These are phyloP conservation scores for Kwoniella pini DNA, from an alignment of 768 basidiomycete genomes.

Conservation along the genomic window DNA sequence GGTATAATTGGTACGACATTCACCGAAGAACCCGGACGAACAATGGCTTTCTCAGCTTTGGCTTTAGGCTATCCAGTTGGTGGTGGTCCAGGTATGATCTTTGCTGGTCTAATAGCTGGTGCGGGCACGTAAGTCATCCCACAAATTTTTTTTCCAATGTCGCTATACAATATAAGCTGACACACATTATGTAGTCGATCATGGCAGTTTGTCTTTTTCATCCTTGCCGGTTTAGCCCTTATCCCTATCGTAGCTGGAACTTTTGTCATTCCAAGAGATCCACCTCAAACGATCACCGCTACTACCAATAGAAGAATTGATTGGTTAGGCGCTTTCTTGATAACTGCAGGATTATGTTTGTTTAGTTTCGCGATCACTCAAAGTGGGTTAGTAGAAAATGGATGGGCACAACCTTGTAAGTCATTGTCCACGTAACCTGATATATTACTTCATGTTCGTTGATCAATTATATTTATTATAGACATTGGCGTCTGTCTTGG, in stretches of 20 bases:
- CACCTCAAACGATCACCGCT: constrained; percentile 61
- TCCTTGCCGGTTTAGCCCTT: constrained; percentile 63
- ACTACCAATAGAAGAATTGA: constrained; percentile 65
- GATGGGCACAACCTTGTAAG: constrained; percentile 65
- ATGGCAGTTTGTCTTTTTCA: constrained; percentile 63
- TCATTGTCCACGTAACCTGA: background rate
- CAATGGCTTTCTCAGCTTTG: constrained; percentile 77
- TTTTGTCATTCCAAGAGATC: constrained; percentile 65
- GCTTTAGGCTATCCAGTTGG: constrained; percentile 79
- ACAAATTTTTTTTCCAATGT: background rate
- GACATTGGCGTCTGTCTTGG: constrained; percentile 71
- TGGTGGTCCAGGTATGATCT: constrained; percentile 64
- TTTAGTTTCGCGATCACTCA: constrained; percentile 72
- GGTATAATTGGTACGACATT: constrained; percentile 35
- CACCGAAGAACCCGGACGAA: constrained; percentile 58
- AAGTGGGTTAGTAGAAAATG: constrained; percentile 61
- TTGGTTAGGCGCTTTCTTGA: constrained; percentile 70
- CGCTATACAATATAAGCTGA: background rate
- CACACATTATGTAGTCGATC: constrained; percentile 6
- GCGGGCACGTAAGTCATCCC: constrained; percentile 8
- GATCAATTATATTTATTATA: constrained; percentile 22
- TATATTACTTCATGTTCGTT: background rate
- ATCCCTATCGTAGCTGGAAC: constrained; percentile 62
- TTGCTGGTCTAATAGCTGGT: constrained; percentile 64
- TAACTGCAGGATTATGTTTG: constrained; percentile 66